Evolutionary conservation across 805 yeast species (phyloP).

Genomic region (Cyberlindnera euphorbiae): DNA sequence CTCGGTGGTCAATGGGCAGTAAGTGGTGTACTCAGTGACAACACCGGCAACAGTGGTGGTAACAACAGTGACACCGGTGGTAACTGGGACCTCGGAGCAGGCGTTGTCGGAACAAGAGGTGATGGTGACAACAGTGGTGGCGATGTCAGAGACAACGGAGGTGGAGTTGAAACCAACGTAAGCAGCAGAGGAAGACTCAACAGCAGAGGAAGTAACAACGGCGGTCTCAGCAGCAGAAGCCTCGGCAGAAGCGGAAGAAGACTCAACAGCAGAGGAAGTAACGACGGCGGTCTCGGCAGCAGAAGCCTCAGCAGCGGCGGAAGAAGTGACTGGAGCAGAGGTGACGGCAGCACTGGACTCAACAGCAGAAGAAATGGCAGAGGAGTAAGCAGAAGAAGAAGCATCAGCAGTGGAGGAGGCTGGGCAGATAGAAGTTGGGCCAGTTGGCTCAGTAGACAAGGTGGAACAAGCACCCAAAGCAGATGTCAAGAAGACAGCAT

Average conservation of each 20-base stretch:
- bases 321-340: conserved; percentile 20
- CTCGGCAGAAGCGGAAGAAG: conserved; percentile 7
- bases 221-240: conserved; percentile 24
- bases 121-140: conserved; percentile 17
- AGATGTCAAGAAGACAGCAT: conserved; percentile 22
- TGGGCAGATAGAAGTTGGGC: conserved; percentile 11
- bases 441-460: conserved; percentile 24
- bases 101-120: conserved; percentile 8
- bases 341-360: conserved; percentile 4
- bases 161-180: conserved; percentile 12
- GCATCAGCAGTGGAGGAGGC: conserved; percentile 13
- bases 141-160: conserved; percentile 5
- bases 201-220: conserved; percentile 20
- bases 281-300: conserved; percentile 10
- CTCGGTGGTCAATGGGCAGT: conserved; percentile 19
- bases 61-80: conserved; percentile 20
- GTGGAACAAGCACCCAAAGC: conserved; percentile 25
- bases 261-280: conserved; percentile 1
- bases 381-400: conserved; percentile 2
- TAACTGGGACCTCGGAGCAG: conserved; percentile 8
- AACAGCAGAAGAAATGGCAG: conserved; percentile 16
- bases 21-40: conserved; percentile 13
- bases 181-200: too few relatives aligned
- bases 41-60: conserved; percentile 15
- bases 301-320: conserved; percentile 28